Conservation (phyloP, 352 stramenopile genomes). For the Poterioochromonas sp. region DNA sequence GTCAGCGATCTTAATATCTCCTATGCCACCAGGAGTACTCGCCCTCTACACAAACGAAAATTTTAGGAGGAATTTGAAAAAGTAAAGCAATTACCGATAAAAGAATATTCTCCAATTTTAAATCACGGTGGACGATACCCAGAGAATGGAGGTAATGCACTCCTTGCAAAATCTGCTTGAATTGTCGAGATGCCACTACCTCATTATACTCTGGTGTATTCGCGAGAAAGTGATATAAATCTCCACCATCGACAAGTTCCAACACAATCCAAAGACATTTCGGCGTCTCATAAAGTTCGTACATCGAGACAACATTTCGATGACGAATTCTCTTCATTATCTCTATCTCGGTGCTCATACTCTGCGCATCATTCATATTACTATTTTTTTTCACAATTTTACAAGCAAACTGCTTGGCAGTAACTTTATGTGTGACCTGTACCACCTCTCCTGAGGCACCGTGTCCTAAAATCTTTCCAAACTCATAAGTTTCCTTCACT, state of each 20-base stretch:
- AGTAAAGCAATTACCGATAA: neutral
- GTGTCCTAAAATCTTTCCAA: neutral
- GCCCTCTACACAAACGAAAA: neutral
- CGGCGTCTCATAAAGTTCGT: constrained; percentile 23
- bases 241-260: constrained; percentile 5
- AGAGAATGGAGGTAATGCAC: constrained; percentile 20
- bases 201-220: neutral
- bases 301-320: neutral
- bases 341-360: constrained; percentile 14
- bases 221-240: constrained; percentile 10
- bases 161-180: constrained; percentile 30
- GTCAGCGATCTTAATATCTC: constrained; percentile 10
- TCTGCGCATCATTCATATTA: constrained; percentile 24
- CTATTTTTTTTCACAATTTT: constrained; percentile 21
- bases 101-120: constrained; percentile 26
- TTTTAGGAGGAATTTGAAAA: neutral
- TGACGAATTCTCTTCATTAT: constrained; percentile 21
- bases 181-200: neutral
- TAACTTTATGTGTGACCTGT: neutral
- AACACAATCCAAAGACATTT: constrained; percentile 31
- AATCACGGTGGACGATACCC: constrained; percentile 27
- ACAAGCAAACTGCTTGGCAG: neutral
- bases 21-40: neutral
- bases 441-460: constrained; percentile 3
- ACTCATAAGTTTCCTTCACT: constrained; percentile 21